Percentiles rank a stretch among this genome's conserved stretches.
phyloP scores from a whole-genome alignment of 495 filamentous ascomycete species.

The Hypoxylon crocopeplum region DNA sequence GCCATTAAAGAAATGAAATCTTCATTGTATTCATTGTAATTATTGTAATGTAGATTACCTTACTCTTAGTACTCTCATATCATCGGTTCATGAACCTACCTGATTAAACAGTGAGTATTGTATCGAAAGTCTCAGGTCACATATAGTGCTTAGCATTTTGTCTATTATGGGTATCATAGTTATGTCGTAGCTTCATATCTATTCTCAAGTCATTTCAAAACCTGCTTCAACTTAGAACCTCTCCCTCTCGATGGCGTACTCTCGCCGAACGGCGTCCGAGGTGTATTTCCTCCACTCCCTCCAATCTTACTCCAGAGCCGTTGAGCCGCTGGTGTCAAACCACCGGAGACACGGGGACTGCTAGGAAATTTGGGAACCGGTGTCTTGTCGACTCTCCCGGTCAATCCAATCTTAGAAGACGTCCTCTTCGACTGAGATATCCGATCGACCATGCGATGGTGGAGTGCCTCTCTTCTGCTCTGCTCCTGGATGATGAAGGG shows the following conservation, averaged over 20 bases:
- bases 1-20: too few relatives aligned
- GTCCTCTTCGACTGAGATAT: slow-evolving; percentile 74
- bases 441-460: slow-evolving; percentile 89
- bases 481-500: slow-evolving; percentile 83
- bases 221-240: slow-evolving; percentile 39
- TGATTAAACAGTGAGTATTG: not conserved
- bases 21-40: too few relatives aligned
- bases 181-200: slow-evolving; percentile 18
- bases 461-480: slow-evolving; percentile 80
- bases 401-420: slow-evolving; percentile 54
- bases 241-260: slow-evolving; percentile 45
- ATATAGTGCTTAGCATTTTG: not conserved
- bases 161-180: slow-evolving; percentile 28
- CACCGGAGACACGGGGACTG: slow-evolving; percentile 68
- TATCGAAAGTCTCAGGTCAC: too few relatives aligned
- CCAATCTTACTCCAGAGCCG: slow-evolving; percentile 75
- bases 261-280: slow-evolving; percentile 57
- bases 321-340: slow-evolving; percentile 81
- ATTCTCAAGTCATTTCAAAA: slow-evolving; percentile 22
- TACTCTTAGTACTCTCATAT: too few relatives aligned
- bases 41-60: too few relatives aligned
- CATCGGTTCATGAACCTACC: too few relatives aligned
- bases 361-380: slow-evolving; percentile 77
- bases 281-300: slow-evolving; percentile 55
- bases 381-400: slow-evolving; percentile 63